A percentile compares a stretch with the other conserved stretches of the same genome.
phyloP scores from a whole-genome alignment of 2,329 filamentous ascomycete species.

The Colletotrichum costaricense region DNA sequence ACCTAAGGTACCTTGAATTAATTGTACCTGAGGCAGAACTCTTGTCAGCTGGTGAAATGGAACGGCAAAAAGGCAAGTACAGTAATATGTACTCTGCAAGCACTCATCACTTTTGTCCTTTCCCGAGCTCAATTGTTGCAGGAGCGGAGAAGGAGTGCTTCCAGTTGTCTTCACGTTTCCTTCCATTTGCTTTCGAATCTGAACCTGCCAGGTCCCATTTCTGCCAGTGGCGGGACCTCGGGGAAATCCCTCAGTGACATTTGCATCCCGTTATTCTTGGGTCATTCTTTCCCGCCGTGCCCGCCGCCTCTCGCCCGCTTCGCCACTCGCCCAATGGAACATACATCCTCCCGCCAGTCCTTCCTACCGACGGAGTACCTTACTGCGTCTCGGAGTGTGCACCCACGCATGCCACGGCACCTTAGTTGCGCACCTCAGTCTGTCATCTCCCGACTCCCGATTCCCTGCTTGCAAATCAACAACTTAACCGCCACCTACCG shows the following conservation, averaged over 20 bases:
- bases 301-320: background rate
- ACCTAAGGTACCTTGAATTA: no score
- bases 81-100: no score
- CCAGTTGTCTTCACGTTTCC: background rate
- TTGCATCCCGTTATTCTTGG: background rate
- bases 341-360: background rate
- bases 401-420: no score
- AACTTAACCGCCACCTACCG: slow-evolving; percentile 16
- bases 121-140: background rate
- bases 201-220: no score
- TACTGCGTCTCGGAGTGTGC: no score
- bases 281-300: background rate
- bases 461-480: background rate
- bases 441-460: background rate
- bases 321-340: background rate
- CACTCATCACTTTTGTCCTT: no score
- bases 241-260: slow-evolving; percentile 16
- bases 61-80: no score
- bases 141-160: background rate
- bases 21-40: no score
- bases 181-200: background rate
- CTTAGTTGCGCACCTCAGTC: no score
- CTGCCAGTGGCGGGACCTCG: slow-evolving; percentile 13
- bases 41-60: no score
- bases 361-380: background rate